Conservation (phyloP, 164 flowering plant species). For the Stephania yunnanensis region DNA sequence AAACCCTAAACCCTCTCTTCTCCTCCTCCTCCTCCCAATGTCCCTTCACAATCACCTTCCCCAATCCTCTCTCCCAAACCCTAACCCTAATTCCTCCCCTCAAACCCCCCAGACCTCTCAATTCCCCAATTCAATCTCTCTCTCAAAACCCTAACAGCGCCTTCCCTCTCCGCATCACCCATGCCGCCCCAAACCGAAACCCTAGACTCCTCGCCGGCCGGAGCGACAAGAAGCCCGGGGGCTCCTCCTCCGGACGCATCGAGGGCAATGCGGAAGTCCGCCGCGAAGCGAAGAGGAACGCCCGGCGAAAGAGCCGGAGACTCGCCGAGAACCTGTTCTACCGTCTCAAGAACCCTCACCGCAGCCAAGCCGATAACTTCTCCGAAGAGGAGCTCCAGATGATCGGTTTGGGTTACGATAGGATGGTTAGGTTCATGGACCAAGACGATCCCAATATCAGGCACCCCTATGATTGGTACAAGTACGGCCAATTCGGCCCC, state of each 20-base stretch:
- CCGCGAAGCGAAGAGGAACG: constrained; percentile 50
- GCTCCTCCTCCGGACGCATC: constrained; percentile 47
- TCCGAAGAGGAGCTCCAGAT: constrained; percentile 67
- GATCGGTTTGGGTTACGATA: constrained; percentile 88
- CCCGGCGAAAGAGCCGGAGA: constrained; percentile 42
- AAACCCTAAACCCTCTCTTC: background rate
- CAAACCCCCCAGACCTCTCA: background rate
- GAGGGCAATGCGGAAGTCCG: constrained; percentile 62
- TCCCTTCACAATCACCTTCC: too few species aligned
- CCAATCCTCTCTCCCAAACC: background rate
- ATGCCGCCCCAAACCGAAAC: constrained; percentile 12
- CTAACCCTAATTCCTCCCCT: background rate
- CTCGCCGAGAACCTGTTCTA: constrained; percentile 67
- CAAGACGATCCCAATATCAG: constrained; percentile 75
- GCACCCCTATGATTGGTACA: constrained; percentile 94
- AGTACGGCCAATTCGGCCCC: constrained; percentile 89
- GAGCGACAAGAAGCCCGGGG: constrained; percentile 60
- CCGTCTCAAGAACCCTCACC: constrained; percentile 71
- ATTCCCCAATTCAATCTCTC: background rate
- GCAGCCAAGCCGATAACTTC: constrained; percentile 65
- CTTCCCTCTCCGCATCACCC: constrained; percentile 18
- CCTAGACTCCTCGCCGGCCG: constrained; percentile 53
- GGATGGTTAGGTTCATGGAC: constrained; percentile 88
- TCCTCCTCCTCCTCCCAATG: too few species aligned
- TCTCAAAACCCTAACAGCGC: background rate